Percentiles rank a stretch among this genome's conserved stretches.
These are phyloP conservation scores for Aspergillus costaricaensis DNA, from an alignment of 2,329 filamentous ascomycete genomes.

Conservation along the genomic window DNA sequence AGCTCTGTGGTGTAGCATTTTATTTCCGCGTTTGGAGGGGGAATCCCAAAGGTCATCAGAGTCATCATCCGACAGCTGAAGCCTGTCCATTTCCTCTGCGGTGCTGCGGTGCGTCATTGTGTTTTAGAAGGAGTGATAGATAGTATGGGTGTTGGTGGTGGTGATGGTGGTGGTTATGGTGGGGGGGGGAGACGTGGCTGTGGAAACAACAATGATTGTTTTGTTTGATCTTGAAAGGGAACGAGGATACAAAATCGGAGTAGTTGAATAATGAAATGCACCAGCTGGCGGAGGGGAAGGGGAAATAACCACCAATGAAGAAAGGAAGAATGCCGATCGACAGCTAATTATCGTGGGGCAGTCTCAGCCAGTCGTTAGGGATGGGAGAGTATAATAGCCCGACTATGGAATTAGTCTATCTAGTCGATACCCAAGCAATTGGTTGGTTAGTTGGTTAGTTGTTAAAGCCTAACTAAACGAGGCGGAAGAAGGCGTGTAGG, in stretches of 20 bases:
- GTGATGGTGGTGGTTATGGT: not conserved
- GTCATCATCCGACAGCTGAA: constrained; percentile 57
- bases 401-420: too few species aligned
- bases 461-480: too few species aligned
- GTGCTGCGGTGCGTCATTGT: constrained; percentile 39
- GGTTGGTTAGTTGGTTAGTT: too few species aligned
- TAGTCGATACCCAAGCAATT: too few species aligned
- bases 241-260: not conserved
- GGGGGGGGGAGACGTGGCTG: not conserved
- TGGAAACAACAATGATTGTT: not conserved
- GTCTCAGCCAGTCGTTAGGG: constrained; percentile 1
- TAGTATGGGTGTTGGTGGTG: not conserved
- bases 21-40: constrained; percentile 48
- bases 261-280: not conserved
- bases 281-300: not conserved
- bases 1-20: constrained; percentile 32
- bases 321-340: not conserved
- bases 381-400: not conserved
- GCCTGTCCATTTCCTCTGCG: constrained; percentile 54
- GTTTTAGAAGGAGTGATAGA: not conserved
- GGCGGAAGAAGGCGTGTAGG: not conserved
- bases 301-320: not conserved
- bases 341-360: constrained; percentile 2
- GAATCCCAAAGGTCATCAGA: constrained; percentile 62
- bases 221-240: not conserved